A percentile compares a stretch with the other conserved stretches of the same genome.
phyloP scores from a whole-genome alignment of 2,329 filamentous ascomycete genomes.

The Cercospora nicotianae region DNA sequence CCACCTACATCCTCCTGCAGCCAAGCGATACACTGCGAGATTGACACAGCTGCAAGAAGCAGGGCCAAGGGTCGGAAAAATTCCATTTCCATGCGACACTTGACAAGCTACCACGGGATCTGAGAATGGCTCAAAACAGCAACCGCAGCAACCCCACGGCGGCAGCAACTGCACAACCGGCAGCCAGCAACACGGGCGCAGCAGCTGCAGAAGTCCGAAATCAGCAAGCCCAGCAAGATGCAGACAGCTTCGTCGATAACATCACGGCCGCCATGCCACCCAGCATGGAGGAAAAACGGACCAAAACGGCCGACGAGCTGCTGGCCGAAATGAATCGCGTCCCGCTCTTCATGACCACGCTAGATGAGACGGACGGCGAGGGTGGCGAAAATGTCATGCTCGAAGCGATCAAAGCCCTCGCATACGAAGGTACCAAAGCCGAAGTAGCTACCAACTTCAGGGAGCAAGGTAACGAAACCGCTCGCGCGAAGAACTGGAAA shows the following conservation, averaged over 20 bases:
- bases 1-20: conserved; percentile 6
- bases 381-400: conserved; percentile 74
- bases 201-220: not conserved
- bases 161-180: not conserved
- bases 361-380: conserved; percentile 61
- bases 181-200: conserved; percentile 1
- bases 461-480: conserved; percentile 88
- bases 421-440: conserved; percentile 85
- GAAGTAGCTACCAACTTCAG: conserved; percentile 85
- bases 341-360: conserved; percentile 93
- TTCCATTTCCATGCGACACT: conserved; percentile 1
- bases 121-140: conserved; percentile 16
- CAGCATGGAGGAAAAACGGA: conserved; percentile 57
- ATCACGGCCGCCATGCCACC: conserved; percentile 55
- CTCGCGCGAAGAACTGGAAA: conserved; percentile 68
- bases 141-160: not conserved
- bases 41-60: conserved; percentile 14
- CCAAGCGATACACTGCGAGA: conserved; percentile 5
- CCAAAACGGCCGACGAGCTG: conserved; percentile 61
- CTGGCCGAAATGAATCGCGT: conserved; percentile 65
- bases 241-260: conserved; percentile 27
- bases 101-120: conserved; percentile 16
- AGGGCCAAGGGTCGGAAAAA: conserved; percentile 14
- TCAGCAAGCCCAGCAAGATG: conserved; percentile 15
- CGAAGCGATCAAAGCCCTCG: conserved; percentile 83